Evolutionary conservation across 352 stramenopile species (phyloP), one percentile per base, ranked within the genome.

Genomic region (Globisporangium rhizosaccharum): DNA sequence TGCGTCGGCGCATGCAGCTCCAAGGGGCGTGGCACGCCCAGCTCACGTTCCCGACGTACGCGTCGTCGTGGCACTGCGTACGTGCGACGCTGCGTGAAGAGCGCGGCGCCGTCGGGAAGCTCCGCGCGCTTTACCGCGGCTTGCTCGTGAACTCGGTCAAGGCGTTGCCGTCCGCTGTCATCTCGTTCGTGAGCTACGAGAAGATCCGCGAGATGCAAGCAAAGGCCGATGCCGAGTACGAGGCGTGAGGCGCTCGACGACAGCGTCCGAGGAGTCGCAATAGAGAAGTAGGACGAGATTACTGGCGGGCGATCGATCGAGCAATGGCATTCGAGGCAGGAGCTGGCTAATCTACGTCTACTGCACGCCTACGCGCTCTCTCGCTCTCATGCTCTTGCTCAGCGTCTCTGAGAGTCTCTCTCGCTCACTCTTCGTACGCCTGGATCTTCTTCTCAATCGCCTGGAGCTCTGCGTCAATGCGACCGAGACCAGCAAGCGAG

Each of bases 111-210:
- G 12, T 50, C 36, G 18, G 45, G 33, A 65, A 61, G 30, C 9
- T 88, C 9, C 67, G 73, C 12, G 68, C 61, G 18, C 61, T 94
- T n/a, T 95, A 95, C 46, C 78, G 81, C 14, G 85, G 85, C 23
- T 61, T 93, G n/a, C 62, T 87, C 8, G 75, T 88, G 46, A 93
- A 93, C 66, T 70, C 61, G 5, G 65, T 91, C 51, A 89, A 90
- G 60, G 76, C 79, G 23, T 48, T 92, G 51, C 84, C 84, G 28
- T 80, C 80, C 15, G 82, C 80, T 0, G 62, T 90, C 3, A 86
- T 94, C 54, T 88, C 84, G 47, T 92, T 92, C 62, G 64, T 90
- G 33, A 88, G 69, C 59, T 94, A 90, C 57, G 84, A 94, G 56
- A 89, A 89, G 67, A 69, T 90, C 56, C 76, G 79, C 20, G 73